These are phyloP conservation scores for Penicillium sp. DNA, from an alignment of 2,329 filamentous ascomycete genomes.

Conservation along the genomic window DNA sequence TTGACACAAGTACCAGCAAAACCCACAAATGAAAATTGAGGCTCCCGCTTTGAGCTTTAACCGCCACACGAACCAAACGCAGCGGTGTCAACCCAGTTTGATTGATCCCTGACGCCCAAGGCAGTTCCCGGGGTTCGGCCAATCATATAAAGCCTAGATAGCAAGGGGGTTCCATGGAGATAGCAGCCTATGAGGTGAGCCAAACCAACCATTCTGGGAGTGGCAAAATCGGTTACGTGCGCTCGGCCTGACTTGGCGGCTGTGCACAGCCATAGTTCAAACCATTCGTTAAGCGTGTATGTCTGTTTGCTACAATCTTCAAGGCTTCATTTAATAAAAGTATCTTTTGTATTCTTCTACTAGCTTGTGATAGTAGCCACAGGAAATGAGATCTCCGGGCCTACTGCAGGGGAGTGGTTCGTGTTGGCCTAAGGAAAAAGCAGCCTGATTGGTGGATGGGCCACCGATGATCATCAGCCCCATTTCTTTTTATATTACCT, in stretches of 20 bases:
- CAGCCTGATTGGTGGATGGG: neutral
- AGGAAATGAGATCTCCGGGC: neutral
- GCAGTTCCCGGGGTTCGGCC: neutral
- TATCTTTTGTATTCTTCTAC: neutral
- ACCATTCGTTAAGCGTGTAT: too few species aligned
- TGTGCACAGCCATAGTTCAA: neutral
- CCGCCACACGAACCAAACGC: too few species aligned
- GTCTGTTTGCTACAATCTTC: too few species aligned
- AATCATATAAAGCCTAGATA: neutral
- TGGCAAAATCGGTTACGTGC: conserved; percentile 2
- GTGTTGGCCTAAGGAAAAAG: neutral
- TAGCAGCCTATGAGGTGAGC: neutral
- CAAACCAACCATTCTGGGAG: neutral
- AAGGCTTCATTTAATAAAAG: neutral
- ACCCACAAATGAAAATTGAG: too few species aligned
- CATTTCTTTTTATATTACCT: neutral
- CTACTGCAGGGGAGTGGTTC: neutral
- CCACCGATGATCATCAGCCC: neutral
- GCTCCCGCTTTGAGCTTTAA: too few species aligned
- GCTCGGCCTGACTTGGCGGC: neutral
- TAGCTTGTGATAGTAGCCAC: neutral
- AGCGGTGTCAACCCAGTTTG: neutral
- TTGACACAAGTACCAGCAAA: too few species aligned
- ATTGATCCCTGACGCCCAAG: neutral
- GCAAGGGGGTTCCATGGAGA: neutral